Base-by-base conservation (phyloP, 306 rosid genomes). In the Cicer pinnatifidum region DNA sequence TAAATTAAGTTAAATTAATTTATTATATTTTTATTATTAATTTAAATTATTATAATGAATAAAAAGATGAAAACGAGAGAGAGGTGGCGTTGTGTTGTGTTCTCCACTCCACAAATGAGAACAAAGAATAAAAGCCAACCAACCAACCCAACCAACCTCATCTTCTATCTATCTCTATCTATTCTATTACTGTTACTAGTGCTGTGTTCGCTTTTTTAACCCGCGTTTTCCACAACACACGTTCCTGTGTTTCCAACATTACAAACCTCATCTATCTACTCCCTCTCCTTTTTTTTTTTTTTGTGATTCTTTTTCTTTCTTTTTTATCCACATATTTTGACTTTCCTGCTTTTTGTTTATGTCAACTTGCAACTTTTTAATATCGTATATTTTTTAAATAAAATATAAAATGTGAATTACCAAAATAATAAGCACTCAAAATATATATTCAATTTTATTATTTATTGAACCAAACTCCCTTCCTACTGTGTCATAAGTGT, bases 91-190 rank as follows among this genome's bases (percentile, higher is more conserved):
- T 83, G 89, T 77, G 85, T 82, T 33, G 66, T 84, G 87, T 85
- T 81, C 91, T 89, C 87, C 87, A 69, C 92, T 91, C 98, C 96
- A 91, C 97, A 93, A 87, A 85, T 81, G 81, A 85, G 88, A 77
- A 84, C 82, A 82, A 84, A 51, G 97, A 85, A 91, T 89, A 89
- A 88, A 84, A 91, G 85, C 89, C 90, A 91, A 82, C 93, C 97
- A 89, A 69, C 85, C 85, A 59, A 59, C 41, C 66, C 16, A 59
- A 6, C 65, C 35, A 9, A 59, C 35, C 65, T 20, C 33, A 54
- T 56, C 38, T 20, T 72, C 51, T 71, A 33, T 61, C 46, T 40
- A 40, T 40, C 69, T 39, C 69, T 39, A 7, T 28, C 28, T 64
- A 38, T 0, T 40, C 53, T 73, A 44, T 60, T 69, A 52, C 73